phyloP scores from a whole-genome alignment of 2,329 filamentous ascomycete species.

The Paraphaeosphaeria minitans region DNA sequence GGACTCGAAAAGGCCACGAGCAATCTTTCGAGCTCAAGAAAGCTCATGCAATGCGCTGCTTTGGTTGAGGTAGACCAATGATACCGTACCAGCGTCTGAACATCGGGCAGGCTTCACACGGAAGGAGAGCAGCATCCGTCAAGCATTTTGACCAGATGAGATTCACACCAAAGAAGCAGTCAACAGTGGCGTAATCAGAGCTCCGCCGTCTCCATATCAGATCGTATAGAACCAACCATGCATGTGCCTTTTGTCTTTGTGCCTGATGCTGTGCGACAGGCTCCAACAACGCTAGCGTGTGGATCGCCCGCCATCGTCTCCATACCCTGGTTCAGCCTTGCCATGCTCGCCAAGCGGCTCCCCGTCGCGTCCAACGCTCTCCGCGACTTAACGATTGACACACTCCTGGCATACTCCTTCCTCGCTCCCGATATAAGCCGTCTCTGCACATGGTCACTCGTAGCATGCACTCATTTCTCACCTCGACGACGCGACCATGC shows the following conservation, averaged over 20 bases:
- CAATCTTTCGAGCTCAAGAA: no score
- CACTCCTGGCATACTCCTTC: conserved; percentile 10
- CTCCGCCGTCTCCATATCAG: not conserved
- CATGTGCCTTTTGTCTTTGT: not conserved
- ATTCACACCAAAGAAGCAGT: not conserved
- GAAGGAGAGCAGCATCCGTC: not conserved
- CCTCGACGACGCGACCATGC: conserved; percentile 47
- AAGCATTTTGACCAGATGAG: not conserved
- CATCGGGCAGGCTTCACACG: not conserved
- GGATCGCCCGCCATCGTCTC: conserved; percentile 33
- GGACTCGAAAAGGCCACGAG: not conserved
- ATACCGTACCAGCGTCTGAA: no score
- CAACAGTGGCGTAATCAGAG: not conserved
- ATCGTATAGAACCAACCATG: not conserved
- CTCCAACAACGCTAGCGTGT: conserved; percentile 12
- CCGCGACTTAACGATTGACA: conserved; percentile 30
- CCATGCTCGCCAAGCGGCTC: conserved; percentile 26
- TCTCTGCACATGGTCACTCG: conserved; percentile 29
- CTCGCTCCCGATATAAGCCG: not conserved
- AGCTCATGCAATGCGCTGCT: no score
- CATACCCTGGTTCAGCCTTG: conserved; percentile 23
- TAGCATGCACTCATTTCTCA: conserved; percentile 29
- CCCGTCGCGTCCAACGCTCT: conserved; percentile 26
- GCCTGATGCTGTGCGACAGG: conserved; percentile 2
- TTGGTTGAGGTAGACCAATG: no score